phyloP scores from a whole-genome alignment of 2,329 filamentous ascomycete genomes.

The Phyllosticta citrichinensis region DNA sequence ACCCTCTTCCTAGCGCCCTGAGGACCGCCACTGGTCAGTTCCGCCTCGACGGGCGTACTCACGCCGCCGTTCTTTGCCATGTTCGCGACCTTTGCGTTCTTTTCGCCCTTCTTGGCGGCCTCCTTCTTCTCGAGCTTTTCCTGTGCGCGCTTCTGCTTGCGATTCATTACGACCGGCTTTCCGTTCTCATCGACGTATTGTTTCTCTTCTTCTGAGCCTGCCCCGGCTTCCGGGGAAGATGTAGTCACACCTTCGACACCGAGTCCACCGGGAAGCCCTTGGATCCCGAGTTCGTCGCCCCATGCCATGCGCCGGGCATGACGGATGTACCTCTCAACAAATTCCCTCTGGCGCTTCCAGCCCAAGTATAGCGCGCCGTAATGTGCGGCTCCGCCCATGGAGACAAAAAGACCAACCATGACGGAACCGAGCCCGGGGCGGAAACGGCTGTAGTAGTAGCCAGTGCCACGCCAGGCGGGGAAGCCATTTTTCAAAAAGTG shows the following conservation, averaged over 20 bases:
- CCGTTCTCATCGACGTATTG: slow-evolving; percentile 34
- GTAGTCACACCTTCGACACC: slow-evolving; percentile 25
- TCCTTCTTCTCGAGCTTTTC: slow-evolving; percentile 72
- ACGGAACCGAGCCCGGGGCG: slow-evolving; percentile 83
- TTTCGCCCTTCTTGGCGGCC: slow-evolving; percentile 43
- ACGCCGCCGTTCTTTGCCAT: slow-evolving; percentile 38
- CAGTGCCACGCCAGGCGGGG: slow-evolving; percentile 91
- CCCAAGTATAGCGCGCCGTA: slow-evolving; percentile 76
- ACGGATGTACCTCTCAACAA: slow-evolving; percentile 82
- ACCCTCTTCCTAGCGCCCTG: slow-evolving; percentile 77
- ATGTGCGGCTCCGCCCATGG: slow-evolving; percentile 75
- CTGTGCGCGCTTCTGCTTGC: slow-evolving; percentile 78
- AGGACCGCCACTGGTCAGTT: slow-evolving; percentile 47
- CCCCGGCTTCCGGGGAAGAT: slow-evolving; percentile 27
- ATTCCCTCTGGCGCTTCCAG: slow-evolving; percentile 84
- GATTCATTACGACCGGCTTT: slow-evolving; percentile 53
- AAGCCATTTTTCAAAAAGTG: slow-evolving; percentile 91
- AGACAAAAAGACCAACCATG: slow-evolving; percentile 67
- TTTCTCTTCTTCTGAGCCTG: slow-evolving; percentile 19
- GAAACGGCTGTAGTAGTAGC: slow-evolving; percentile 96
- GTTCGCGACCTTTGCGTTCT: slow-evolving; percentile 28
- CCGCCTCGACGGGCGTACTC: slow-evolving; percentile 46
- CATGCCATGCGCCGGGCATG: slow-evolving; percentile 82
- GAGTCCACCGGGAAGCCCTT: slow-evolving; percentile 58
- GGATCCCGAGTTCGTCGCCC: slow-evolving; percentile 65